Base-by-base conservation (phyloP, 257 asterid genomes). In the Rubia yunnanensis region DNA sequence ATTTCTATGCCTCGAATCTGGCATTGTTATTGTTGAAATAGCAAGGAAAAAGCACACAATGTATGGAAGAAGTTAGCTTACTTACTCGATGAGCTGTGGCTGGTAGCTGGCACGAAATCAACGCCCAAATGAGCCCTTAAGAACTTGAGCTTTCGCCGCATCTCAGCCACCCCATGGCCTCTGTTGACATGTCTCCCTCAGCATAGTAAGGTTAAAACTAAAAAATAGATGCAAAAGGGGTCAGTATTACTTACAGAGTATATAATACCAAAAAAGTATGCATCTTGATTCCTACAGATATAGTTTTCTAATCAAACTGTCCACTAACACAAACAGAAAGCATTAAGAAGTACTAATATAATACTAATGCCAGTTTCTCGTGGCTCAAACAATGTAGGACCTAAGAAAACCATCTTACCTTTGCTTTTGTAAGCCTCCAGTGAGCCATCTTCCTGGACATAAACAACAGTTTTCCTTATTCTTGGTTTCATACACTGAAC, bases 151-250 rank as follows among this genome's bases (percentile, higher is more conserved):
- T 30, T 10, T 26, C 60, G 76, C 76, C 71, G 63, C 76, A 41
- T 72, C 71, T 32, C 71, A 72, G 60, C 28, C 35, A 55, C 63
- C 53, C 63, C 13, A 7, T 58, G 63, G 63, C 76, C 62, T 44
- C 60, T 59, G 20, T 61, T 38, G 52, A 23, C 22, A 31, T 1
- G 62, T 69, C 54, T 68, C 41, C 64, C 71, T n/a, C 36, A 39
- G 55, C 11, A 15, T 23, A 32, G 44, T 23, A 32, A 23, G 38
- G 63, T 35, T 54, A 61, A 15, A 62, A 35, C 18, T 22, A 23
- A 27, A 62, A 62, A 23, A 22, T 38, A 22, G 54, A 34, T 11
- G 60, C 60, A 55, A 38, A 17, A 61, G 70, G 78, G 30, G 60
- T 23, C 32, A 55, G 52, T 4, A 44, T 44, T 44, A 44, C 52